A percentile compares a stretch with the other conserved stretches of the same genome.
phyloP scores from a whole-genome alignment of 2,329 filamentous ascomycete genomes.

The Aspergillus sp. region DNA sequence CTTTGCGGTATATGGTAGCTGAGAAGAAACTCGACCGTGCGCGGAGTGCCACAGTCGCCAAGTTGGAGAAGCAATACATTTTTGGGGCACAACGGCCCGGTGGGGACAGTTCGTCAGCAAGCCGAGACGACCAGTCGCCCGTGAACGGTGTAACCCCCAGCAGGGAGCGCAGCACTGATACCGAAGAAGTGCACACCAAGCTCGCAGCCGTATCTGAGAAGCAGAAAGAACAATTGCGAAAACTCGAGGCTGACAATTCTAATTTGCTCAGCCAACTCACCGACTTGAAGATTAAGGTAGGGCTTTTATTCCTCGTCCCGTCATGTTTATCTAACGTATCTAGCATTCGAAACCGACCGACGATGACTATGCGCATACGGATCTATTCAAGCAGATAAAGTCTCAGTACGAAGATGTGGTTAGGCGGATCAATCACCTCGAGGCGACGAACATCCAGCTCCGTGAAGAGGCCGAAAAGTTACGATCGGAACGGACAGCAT shows the following conservation, averaged over 20 bases:
- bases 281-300: constrained; percentile 52
- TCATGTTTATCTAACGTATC: constrained; percentile 9
- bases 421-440: constrained; percentile 80
- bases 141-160: constrained; percentile 47
- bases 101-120: constrained; percentile 39
- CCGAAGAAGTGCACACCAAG: constrained; percentile 69
- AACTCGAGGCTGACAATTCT: constrained; percentile 67
- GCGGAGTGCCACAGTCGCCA: constrained; percentile 81
- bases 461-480: constrained; percentile 77
- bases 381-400: constrained; percentile 87
- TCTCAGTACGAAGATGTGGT: constrained; percentile 86
- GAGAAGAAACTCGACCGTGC: constrained; percentile 89
- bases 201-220: constrained; percentile 66
- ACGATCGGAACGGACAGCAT: constrained; percentile 74
- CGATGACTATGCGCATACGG: constrained; percentile 86
- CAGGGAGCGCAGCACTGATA: constrained; percentile 52
- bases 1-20: constrained; percentile 83
- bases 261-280: constrained; percentile 69
- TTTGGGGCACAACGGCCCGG: constrained; percentile 50
- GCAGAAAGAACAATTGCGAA: constrained; percentile 80
- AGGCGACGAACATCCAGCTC: constrained; percentile 76
- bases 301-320: constrained; percentile 2
- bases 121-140: constrained; percentile 42
- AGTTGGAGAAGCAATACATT: constrained; percentile 81
- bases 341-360: constrained; percentile 66